phyloP scores from a whole-genome alignment of 2,329 filamentous ascomycete genomes.

The Lojkania enalia region DNA sequence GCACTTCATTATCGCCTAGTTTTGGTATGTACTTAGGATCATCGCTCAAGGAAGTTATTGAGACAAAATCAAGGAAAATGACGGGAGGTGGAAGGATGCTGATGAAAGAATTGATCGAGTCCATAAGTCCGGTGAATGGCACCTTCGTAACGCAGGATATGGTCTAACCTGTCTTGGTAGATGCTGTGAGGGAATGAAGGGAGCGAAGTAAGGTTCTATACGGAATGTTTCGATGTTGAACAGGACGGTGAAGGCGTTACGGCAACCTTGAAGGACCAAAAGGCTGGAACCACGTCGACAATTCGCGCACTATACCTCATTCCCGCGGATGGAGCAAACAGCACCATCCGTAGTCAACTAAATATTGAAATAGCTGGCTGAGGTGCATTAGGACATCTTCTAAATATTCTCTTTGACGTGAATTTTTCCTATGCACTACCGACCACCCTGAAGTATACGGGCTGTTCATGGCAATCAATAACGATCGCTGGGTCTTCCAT shows the following conservation, averaged over 20 bases:
- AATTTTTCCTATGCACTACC: slow-evolving; percentile 42
- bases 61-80: slow-evolving; percentile 2
- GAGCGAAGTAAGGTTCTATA: slow-evolving; percentile 3
- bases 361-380: slow-evolving; percentile 18
- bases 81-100: neutral
- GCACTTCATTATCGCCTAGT: slow-evolving; percentile 5
- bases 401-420: slow-evolving; percentile 44
- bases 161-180: slow-evolving; percentile 5
- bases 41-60: slow-evolving; percentile 7
- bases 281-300: neutral
- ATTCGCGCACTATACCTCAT: slow-evolving; percentile 6
- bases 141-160: slow-evolving; percentile 3
- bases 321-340: slow-evolving; percentile 6
- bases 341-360: slow-evolving; percentile 1
- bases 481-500: slow-evolving; percentile 7
- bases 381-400: slow-evolving; percentile 36
- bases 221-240: slow-evolving; percentile 1
- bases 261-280: slow-evolving; percentile 3
- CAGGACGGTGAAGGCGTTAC: slow-evolving; percentile 1
- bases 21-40: slow-evolving; percentile 3
- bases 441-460: slow-evolving; percentile 3
- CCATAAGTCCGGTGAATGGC: neutral
- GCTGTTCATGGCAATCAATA: slow-evolving; percentile 5
- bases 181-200: neutral
- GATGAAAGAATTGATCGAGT: neutral